Percentiles rank a stretch among this genome's conserved stretches.
phyloP scores from a whole-genome alignment of 1,284 basidiomycete genomes.

The Irpex lacteus region DNA sequence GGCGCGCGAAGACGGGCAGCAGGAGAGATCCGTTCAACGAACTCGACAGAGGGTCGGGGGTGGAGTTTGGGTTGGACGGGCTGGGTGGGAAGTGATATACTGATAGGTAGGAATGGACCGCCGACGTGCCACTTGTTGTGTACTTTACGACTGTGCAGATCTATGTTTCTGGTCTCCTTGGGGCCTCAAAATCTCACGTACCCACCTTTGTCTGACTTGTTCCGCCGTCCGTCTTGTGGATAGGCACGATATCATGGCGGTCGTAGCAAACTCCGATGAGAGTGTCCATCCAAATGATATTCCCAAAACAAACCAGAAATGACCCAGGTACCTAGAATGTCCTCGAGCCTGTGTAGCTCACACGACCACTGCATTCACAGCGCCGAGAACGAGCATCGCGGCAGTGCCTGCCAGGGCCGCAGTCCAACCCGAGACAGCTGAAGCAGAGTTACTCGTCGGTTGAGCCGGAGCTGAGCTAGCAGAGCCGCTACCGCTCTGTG shows the following conservation, averaged over 20 bases:
- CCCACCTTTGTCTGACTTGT: background rate
- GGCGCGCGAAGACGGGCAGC: constrained; percentile 68
- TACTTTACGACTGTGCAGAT: background rate
- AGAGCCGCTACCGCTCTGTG: background rate
- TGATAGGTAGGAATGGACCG: too few relatives aligned
- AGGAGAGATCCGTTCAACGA: constrained; percentile 74
- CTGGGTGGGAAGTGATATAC: constrained; percentile 24
- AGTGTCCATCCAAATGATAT: too few relatives aligned
- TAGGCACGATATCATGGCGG: too few relatives aligned
- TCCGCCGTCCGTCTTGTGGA: too few relatives aligned
- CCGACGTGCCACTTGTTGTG: background rate
- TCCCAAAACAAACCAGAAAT: too few relatives aligned
- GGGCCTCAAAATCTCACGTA: background rate
- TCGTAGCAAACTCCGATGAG: too few relatives aligned
- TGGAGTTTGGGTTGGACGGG: constrained; percentile 40
- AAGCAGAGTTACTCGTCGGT: background rate
- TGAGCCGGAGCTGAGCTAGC: background rate
- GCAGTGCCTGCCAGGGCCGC: background rate
- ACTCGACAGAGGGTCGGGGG: constrained; percentile 48
- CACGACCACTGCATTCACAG: background rate
- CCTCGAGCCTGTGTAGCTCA: background rate
- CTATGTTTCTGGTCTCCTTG: background rate
- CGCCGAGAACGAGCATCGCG: background rate
- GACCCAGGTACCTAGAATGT: too few relatives aligned
- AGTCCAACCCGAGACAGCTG: background rate